Base-by-base conservation (phyloP, 768 basidiomycete species). In the Pulveroboletus sp. region DNA sequence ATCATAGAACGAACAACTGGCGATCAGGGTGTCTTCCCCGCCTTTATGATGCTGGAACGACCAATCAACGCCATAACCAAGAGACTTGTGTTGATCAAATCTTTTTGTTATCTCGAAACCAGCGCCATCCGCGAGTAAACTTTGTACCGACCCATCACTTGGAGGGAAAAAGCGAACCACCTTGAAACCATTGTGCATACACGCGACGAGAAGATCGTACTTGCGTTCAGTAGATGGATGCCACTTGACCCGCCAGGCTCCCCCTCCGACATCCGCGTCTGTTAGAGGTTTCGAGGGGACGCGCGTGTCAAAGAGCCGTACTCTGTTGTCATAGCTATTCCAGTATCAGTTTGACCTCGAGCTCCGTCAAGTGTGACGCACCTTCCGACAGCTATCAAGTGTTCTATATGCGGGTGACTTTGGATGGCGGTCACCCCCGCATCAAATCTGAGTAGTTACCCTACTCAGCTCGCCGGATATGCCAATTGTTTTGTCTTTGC, bases 121-220 rank as follows among this genome's bases (percentile, higher is more conserved):
- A 6, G 51, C 39, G 21, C 47, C 65, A 30, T 54, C 53, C 28
- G 39, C 40, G 30, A 49, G 40, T n/a, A 57, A 39, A 3, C 46
- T 39, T 12, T 26, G 39, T 18, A 39, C 53, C 10, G 21, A 8
- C 12, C 40, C 46, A 28, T 46, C 14, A 31, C 15, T 45, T 33
- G 31, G 46, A 33, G 59, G 57, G 26, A 49, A 47, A 37, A 64
- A 63, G 47, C 49, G 68, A 50, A 89, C 66, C 6, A 95, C 75
- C 63, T 96, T 96, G 77, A 92, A 94, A 9, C 95, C 94, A 55
- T 93, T 93, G 63, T 95, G 94, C 96, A 98, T 99, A 62, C 89
- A 93, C 0, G 94, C 96, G n/a, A 93, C 82, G 17, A 97, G 78
- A 2, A 98, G 75, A 60, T 94, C 89, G 33, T 77, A 60, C 54